Base-by-base conservation (phyloP, 2,329 filamentous ascomycete species). In the Apiospora kogelbergensis region DNA sequence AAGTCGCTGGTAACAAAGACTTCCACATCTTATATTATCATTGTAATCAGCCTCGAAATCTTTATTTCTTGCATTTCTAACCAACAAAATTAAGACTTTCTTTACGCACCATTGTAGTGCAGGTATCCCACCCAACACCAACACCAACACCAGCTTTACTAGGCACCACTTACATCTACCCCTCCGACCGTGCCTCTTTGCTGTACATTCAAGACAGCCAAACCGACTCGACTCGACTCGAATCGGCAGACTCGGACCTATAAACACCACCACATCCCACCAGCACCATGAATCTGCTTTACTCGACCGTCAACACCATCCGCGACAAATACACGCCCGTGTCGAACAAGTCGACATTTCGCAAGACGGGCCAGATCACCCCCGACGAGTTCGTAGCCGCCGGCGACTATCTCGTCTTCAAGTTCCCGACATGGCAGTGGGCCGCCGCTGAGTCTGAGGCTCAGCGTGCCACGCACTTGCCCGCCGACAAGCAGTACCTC, bases 341-440 rank as follows among this genome's bases (percentile, higher is more conserved):
- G 76, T 90, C 90, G 70, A 91, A 97, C 80, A 97, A 90, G 67
- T 98, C 95, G 3, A 98, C 93, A 73, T 99, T 99, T 83, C 93
- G 95, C 75, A 88, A 89, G 76, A 97, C 95, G 5, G 96, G 96
- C 73, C 93, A 98, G 84, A 96, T 99, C 82, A 98, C 95, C 0
- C 95, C 95, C 22, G 95, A 98, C 78, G 96, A 99, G 86, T 99
- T 99, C 81, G 87, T 98, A 66, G 91, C 93, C 4, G 96, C 96
- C 3, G 96, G 96, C 75, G 96, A 99, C 84, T 99, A 98, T 80
- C 90, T 99, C 45, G 95, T 97, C 77, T 97, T 97, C 90, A 98
- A 98, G 85, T 99, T 99, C 83, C 96, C 95, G 10, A 97, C 95
- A 69, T 99, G 96, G 96, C 92, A 93, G 65, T 99, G 96, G 96